Evolutionary conservation across 805 yeast genomes (phyloP).

Genomic region (Lachancea nothofagi): DNA sequence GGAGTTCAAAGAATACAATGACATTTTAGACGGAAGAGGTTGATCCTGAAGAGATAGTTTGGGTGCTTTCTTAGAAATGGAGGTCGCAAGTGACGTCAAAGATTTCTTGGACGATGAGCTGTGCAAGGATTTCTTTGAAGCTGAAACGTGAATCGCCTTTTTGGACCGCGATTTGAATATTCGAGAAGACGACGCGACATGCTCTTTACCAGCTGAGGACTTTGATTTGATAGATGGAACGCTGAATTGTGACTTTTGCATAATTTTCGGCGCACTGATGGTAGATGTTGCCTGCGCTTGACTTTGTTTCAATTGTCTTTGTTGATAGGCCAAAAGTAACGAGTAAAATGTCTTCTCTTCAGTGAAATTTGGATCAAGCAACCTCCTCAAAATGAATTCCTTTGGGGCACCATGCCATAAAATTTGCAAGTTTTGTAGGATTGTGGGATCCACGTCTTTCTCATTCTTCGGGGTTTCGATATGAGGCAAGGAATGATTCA

Average conservation of each 20-base stretch:
- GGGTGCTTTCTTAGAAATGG: constrained; percentile 20
- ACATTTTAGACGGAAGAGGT: constrained; percentile 28
- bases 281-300: not conserved
- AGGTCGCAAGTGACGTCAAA: constrained; percentile 5
- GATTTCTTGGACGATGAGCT: constrained; percentile 15
- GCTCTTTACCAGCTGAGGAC: constrained; percentile 13
- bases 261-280: constrained; percentile 22
- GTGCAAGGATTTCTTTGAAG: constrained; percentile 11
- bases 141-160: constrained; percentile 11
- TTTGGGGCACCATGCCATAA: constrained; percentile 75
- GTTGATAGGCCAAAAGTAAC: constrained; percentile 66
- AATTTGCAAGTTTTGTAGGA: constrained; percentile 67
- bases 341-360: constrained; percentile 80
- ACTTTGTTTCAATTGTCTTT: constrained; percentile 44
- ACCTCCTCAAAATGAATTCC: constrained; percentile 47
- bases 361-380: constrained; percentile 52
- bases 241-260: constrained; percentile 31
- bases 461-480: constrained; percentile 22
- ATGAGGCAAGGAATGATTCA: constrained; percentile 15
- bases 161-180: constrained; percentile 24
- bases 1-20: constrained; percentile 31
- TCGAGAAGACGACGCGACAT: constrained; percentile 28
- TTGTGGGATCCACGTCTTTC: constrained; percentile 64
- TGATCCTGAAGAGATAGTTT: constrained; percentile 8
- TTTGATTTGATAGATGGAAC: constrained; percentile 18